phyloP scores from a whole-genome alignment of 495 filamentous ascomycete species.

The Penicillium egyptiacum region DNA sequence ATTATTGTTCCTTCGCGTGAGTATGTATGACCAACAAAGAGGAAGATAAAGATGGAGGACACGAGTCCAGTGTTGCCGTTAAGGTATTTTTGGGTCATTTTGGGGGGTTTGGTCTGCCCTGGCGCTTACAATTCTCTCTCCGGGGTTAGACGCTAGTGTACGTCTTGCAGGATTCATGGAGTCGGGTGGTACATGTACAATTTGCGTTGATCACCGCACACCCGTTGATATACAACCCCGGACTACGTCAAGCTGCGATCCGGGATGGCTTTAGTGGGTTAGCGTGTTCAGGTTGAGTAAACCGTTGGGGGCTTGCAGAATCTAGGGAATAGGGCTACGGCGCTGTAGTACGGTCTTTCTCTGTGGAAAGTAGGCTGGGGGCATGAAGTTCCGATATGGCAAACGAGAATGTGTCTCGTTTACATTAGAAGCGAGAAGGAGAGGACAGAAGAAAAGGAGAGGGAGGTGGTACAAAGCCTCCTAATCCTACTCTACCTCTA shows the following conservation, averaged over 20 bases:
- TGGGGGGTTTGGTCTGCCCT: neutral
- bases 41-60: neutral
- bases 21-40: neutral
- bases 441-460: neutral
- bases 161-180: constrained; percentile 16
- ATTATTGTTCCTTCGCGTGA: neutral
- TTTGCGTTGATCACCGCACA: constrained; percentile 16
- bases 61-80: neutral
- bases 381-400: neutral
- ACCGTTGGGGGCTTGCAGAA: neutral
- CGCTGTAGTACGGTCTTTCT: neutral
- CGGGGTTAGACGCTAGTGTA: constrained; percentile 3
- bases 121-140: neutral
- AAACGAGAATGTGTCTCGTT: neutral
- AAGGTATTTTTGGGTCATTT: neutral
- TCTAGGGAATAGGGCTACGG: neutral
- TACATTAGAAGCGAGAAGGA: neutral
- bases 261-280: neutral
- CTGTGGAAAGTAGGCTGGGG: neutral
- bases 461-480: neutral
- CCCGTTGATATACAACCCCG: constrained; percentile 24
- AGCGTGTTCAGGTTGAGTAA: neutral
- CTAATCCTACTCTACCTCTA: neutral
- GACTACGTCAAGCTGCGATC: constrained; percentile 15
- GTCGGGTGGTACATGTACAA: constrained; percentile 22